A percentile compares a stretch with the other conserved stretches of the same genome.
phyloP scores from a whole-genome alignment of 1,284 basidiomycete genomes.

The Fereydounia khargensis region DNA sequence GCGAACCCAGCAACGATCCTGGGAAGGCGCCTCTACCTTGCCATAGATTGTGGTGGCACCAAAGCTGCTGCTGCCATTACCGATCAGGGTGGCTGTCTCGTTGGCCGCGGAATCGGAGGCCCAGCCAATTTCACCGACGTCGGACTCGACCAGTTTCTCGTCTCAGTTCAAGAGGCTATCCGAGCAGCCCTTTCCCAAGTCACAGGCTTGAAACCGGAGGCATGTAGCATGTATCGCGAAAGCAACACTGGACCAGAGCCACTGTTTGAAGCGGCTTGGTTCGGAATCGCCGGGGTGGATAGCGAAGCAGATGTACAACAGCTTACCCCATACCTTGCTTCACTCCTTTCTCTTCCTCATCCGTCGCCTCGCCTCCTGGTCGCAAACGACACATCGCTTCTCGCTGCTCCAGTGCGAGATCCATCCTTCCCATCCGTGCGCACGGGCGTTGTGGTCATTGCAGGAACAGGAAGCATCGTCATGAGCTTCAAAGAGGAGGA shows the following conservation, averaged over 20 bases:
- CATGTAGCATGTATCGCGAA: background rate
- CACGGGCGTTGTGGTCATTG: slow-evolving; percentile 32
- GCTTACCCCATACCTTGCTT: slow-evolving; percentile 9
- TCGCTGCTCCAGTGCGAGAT: slow-evolving; percentile 22
- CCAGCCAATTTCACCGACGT: slow-evolving; percentile 27
- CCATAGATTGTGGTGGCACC: slow-evolving; percentile 40
- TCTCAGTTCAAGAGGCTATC: slow-evolving; percentile 8
- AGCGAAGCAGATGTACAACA: slow-evolving; percentile 4
- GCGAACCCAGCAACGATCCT: too few relatives aligned
- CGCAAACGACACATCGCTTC: slow-evolving; percentile 36
- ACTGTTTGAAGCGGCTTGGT: slow-evolving; percentile 25
- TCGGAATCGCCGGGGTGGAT: slow-evolving; percentile 40
- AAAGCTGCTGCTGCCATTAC: slow-evolving; percentile 24
- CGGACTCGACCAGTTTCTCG: slow-evolving; percentile 6
- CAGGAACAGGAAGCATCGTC: slow-evolving; percentile 44
- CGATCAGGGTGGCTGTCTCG: slow-evolving; percentile 9
- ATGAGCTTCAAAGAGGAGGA: slow-evolving; percentile 10
- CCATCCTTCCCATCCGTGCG: background rate
- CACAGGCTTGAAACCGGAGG: background rate
- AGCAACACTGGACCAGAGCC: too few relatives aligned
- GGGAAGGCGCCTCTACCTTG: slow-evolving; percentile 18
- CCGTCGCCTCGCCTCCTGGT: slow-evolving; percentile 14
- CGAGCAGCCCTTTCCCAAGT: slow-evolving; percentile 5
- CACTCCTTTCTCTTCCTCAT: slow-evolving; percentile 5
- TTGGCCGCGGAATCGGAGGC: slow-evolving; percentile 18